phyloP scores from a whole-genome alignment of 2,329 filamentous ascomycete species.

The Aspergillus floridensis region DNA sequence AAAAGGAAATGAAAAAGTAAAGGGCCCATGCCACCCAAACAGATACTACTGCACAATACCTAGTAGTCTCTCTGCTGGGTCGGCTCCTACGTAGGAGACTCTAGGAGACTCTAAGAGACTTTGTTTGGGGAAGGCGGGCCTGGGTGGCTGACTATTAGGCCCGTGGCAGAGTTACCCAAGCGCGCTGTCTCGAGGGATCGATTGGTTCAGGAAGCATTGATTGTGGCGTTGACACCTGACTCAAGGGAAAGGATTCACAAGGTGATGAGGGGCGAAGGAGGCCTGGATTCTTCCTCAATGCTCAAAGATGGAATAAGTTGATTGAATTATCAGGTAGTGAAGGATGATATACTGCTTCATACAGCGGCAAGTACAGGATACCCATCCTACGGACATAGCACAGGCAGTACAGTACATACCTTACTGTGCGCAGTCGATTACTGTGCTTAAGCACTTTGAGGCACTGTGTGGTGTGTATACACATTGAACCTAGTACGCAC shows the following conservation, averaged over 20 bases:
- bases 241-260: neutral
- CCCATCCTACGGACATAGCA: too few species aligned
- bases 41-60: neutral
- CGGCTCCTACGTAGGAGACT: neutral
- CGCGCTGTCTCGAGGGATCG: neutral
- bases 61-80: neutral
- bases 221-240: neutral
- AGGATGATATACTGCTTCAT: too few species aligned
- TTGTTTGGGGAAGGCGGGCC: neutral
- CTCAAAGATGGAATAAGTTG: neutral
- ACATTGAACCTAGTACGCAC: neutral
- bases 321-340: too few species aligned
- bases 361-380: too few species aligned
- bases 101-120: too few species aligned
- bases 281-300: neutral
- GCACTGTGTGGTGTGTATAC: too few species aligned
- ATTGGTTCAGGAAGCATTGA: neutral
- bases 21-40: neutral
- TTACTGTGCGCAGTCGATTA: too few species aligned
- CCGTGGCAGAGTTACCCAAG: neutral
- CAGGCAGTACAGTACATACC: neutral
- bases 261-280: neutral
- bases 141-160: neutral
- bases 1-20: neutral
- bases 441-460: too few species aligned